phyloP scores from a whole-genome alignment of 2,329 filamentous ascomycete genomes.

The Torrubiellomyces zombiae region DNA sequence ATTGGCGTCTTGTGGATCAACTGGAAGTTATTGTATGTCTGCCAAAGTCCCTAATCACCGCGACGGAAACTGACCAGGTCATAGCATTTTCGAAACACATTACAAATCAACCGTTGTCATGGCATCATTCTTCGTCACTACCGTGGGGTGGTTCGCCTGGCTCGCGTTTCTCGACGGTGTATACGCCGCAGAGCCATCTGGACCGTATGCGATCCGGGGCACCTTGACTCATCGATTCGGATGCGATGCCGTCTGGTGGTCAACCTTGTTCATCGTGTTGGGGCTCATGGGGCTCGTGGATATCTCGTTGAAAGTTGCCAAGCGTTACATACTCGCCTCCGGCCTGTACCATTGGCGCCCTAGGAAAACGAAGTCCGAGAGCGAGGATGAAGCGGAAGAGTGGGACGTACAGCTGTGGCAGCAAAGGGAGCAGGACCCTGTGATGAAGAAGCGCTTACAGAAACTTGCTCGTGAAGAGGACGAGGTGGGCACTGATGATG shows the following conservation, averaged over 20 bases:
- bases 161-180: constrained; percentile 50
- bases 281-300: constrained; percentile 47
- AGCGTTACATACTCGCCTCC: constrained; percentile 26
- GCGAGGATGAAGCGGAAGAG: constrained; percentile 26
- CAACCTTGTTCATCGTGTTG: constrained; percentile 47
- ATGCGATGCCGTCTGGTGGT: constrained; percentile 57
- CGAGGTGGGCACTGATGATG: no score
- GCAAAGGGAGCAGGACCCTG: constrained; percentile 36
- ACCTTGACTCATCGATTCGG: constrained; percentile 55
- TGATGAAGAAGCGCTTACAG: constrained; percentile 23
- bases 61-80: constrained; percentile 7
- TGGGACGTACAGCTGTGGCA: constrained; percentile 41
- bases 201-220: constrained; percentile 48
- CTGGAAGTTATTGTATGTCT: constrained; percentile 53
- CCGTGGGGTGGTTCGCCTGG: constrained; percentile 56
- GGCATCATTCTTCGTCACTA: constrained; percentile 39
- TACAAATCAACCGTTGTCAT: constrained; percentile 53
- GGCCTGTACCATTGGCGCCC: constrained; percentile 31
- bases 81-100: constrained; percentile 56
- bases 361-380: constrained; percentile 19
- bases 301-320: constrained; percentile 35
- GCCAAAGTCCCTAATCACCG: background rate
- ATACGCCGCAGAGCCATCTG: constrained; percentile 34
- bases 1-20: constrained; percentile 57
- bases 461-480: constrained; percentile 21